Evolutionary conservation across 305 asterid species (phyloP).

Genomic region (Fraxinus platypoda): DNA sequence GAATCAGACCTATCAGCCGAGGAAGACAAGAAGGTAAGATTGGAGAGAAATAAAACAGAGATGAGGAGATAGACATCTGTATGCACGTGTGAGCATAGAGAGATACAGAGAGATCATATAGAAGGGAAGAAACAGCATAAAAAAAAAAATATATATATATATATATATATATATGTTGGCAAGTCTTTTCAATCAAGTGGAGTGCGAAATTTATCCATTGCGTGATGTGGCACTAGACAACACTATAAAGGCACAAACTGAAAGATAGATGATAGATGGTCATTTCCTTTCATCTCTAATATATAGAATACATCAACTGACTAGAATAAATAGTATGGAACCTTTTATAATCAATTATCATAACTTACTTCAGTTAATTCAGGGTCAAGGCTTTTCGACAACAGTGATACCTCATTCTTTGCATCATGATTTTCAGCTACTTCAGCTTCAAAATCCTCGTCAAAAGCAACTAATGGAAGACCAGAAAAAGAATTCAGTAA

Average conservation of each 20-base stretch:
- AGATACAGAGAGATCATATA: neutral
- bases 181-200: neutral
- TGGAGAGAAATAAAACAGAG: neutral
- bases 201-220: neutral
- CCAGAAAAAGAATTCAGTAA: conserved; percentile 2
- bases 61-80: neutral
- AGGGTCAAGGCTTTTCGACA: conserved; percentile 77
- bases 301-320: neutral
- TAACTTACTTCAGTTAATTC: conserved; percentile 81
- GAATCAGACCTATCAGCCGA: neutral
- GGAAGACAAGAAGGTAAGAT: neutral
- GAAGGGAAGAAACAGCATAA: neutral
- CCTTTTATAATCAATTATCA: neutral
- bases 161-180: neutral
- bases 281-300: neutral
- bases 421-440: conserved; percentile 83
- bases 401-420: conserved; percentile 67
- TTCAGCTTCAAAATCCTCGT: conserved; percentile 98
- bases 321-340: neutral
- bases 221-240: neutral
- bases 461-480: conserved; percentile 73
- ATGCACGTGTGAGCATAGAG: neutral
- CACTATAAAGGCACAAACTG: neutral
- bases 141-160: neutral
- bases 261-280: neutral